phyloP scores from a whole-genome alignment of 2,329 filamentous ascomycete species.

The Aspergillus thermomutatus region DNA sequence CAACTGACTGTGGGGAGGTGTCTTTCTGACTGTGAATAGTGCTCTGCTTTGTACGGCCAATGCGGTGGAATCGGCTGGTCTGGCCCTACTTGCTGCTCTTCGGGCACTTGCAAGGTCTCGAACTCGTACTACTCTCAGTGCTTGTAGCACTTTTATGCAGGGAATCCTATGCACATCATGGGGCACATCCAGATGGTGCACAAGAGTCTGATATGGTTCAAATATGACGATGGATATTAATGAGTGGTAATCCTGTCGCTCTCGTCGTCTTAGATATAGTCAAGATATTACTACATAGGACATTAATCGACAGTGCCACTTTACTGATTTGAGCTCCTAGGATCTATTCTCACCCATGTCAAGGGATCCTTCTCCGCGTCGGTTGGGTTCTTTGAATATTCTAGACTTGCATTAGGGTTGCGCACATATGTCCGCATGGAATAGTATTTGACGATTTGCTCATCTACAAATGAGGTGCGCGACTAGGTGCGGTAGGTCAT shows the following conservation, averaged over 20 bases:
- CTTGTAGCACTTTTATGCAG: neutral
- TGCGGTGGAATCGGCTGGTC: neutral
- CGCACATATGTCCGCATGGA: too few relatives aligned
- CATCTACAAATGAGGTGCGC: too few relatives aligned
- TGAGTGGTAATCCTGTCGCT: neutral
- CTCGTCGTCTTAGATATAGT: neutral
- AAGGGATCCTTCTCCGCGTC: too few relatives aligned
- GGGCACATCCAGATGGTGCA: too few relatives aligned
- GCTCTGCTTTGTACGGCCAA: neutral
- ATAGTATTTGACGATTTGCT: too few relatives aligned
- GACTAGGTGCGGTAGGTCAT: too few relatives aligned
- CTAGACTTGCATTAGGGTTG: too few relatives aligned
- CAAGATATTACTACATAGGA: too few relatives aligned
- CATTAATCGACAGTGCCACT: neutral
- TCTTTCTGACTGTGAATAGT: neutral
- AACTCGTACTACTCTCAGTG: neutral
- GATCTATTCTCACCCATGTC: neutral
- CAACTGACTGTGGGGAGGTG: too few relatives aligned
- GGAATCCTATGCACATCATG: neutral
- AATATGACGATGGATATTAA: neutral
- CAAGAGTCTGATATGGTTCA: too few relatives aligned
- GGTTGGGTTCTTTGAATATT: too few relatives aligned
- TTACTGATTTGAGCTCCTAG: neutral
- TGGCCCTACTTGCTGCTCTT: neutral
- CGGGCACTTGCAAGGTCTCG: neutral